A percentile compares a stretch with the other conserved stretches of the same genome.
These are phyloP conservation scores for Dactylellina sp. DNA, from an alignment of 2,329 filamentous ascomycete species.

Conservation along the genomic window DNA sequence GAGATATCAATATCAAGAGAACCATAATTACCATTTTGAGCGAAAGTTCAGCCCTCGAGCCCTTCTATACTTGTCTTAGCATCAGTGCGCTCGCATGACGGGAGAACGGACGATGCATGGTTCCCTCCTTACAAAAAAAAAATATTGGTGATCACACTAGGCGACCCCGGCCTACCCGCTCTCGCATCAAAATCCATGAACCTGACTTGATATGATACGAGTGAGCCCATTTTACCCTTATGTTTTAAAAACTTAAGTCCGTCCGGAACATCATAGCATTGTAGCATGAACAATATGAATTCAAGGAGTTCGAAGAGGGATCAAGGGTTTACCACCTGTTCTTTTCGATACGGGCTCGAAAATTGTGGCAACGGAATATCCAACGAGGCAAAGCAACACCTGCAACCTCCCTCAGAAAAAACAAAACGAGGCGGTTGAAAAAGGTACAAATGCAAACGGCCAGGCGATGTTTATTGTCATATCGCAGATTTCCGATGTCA, in stretches of 20 bases:
- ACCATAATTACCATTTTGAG: neutral
- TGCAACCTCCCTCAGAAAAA: too few species aligned
- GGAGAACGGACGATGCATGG: constrained; percentile 31
- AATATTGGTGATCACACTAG: neutral
- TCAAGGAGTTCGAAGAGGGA: neutral
- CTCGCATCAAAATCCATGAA: constrained; percentile 16
- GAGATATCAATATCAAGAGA: too few species aligned
- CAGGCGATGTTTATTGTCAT: too few species aligned
- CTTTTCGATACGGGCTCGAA: neutral
- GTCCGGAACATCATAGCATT: too few species aligned
- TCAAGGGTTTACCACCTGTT: constrained; percentile 11
- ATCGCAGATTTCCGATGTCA: constrained; percentile 8
- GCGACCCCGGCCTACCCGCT: constrained; percentile 12
- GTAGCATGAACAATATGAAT: too few species aligned
- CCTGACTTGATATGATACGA: constrained; percentile 3
- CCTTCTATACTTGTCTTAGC: neutral
- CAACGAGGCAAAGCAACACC: too few species aligned
- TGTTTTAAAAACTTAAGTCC: neutral
- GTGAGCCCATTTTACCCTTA: neutral
- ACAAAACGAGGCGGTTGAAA: constrained; percentile 35
- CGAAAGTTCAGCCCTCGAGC: constrained; percentile 24
- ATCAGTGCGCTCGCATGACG: constrained; percentile 55
- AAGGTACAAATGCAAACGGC: too few species aligned
- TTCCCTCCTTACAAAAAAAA: neutral
- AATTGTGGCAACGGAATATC: constrained; percentile 12